phyloP scores from a whole-genome alignment of 2,329 filamentous ascomycete species.

The Cladosporium velox region DNA sequence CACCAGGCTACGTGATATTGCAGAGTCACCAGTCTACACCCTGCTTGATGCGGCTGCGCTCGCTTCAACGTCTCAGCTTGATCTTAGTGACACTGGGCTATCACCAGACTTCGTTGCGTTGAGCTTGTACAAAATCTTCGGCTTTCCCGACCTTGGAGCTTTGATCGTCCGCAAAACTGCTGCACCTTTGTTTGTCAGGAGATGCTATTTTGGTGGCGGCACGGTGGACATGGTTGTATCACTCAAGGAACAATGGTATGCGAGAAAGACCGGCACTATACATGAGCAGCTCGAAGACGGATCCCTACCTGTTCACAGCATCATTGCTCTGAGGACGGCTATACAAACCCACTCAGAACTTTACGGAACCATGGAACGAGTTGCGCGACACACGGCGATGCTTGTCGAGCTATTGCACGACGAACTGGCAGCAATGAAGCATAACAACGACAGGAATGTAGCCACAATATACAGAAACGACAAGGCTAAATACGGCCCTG shows the following conservation, averaged over 20 bases:
- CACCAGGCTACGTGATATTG: not conserved
- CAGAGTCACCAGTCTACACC: slow-evolving; percentile 54
- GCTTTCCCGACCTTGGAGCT: slow-evolving; percentile 87
- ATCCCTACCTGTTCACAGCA: slow-evolving; percentile 85
- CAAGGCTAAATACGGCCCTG: slow-evolving; percentile 62
- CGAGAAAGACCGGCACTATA: slow-evolving; percentile 66
- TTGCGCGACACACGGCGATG: slow-evolving; percentile 71
- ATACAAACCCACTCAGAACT: slow-evolving; percentile 68
- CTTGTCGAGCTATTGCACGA: slow-evolving; percentile 62
- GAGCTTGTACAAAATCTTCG: slow-evolving; percentile 97
- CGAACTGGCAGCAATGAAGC: slow-evolving; percentile 61
- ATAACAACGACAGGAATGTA: slow-evolving; percentile 67
- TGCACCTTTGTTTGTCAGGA: slow-evolving; percentile 60
- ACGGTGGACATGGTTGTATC: slow-evolving; percentile 84
- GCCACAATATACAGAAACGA: slow-evolving; percentile 64
- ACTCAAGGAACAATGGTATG: slow-evolving; percentile 79
- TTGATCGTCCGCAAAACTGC: slow-evolving; percentile 77
- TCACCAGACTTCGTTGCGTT: slow-evolving; percentile 84
- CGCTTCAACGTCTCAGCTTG: slow-evolving; percentile 73
- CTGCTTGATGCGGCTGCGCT: slow-evolving; percentile 83
- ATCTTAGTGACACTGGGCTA: slow-evolving; percentile 61
- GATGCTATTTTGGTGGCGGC: slow-evolving; percentile 88
- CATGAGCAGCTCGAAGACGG: slow-evolving; percentile 90
- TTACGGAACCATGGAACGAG: slow-evolving; percentile 65
- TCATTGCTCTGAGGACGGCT: slow-evolving; percentile 77